Evolutionary conservation across 179 eudicot species (phyloP).

Genomic region (Actinidia arguta): DNA sequence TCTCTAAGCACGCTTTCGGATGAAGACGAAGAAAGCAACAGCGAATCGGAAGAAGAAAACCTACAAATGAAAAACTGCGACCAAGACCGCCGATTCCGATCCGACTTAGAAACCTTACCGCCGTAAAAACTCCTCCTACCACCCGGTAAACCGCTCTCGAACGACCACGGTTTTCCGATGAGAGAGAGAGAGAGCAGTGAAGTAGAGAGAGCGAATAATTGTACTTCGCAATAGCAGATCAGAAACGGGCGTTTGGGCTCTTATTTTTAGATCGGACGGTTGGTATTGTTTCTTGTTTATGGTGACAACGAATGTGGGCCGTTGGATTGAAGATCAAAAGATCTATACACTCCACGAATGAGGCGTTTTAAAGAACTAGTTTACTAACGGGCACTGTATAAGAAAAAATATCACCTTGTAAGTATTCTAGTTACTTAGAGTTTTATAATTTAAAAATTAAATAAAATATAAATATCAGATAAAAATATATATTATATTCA

Average conservation of each 20-base stretch:
- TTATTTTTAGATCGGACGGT: neutral
- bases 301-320: neutral
- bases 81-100: conserved; percentile 6
- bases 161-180: neutral
- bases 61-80: neutral
- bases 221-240: neutral
- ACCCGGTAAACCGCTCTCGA: neutral
- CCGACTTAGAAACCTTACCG: neutral
- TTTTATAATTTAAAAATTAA: no score
- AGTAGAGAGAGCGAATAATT: neutral
- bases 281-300: neutral
- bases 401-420: no score
- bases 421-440: no score
- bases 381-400: no score
- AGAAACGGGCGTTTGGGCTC: neutral
- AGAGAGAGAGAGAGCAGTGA: neutral
- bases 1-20: neutral
- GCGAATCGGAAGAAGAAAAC: neutral
- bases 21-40: neutral
- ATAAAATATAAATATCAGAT: no score
- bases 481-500: no score
- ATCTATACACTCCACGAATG: no score
- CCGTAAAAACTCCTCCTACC: neutral
- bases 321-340: neutral
- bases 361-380: no score